Conservation (phyloP, 306 rosid species). For the Biancaea sappan region DNA sequence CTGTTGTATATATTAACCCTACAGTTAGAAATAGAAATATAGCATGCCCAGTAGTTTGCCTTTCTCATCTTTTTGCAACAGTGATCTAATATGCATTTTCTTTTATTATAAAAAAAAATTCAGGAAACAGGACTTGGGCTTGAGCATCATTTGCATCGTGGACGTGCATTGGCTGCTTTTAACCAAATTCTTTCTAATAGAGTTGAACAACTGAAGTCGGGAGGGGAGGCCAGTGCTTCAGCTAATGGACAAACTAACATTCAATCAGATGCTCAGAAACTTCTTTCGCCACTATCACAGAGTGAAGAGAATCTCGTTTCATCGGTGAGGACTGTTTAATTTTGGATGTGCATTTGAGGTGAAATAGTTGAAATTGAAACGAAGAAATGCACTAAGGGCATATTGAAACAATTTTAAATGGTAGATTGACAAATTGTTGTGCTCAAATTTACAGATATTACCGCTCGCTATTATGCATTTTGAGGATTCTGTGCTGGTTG, state of each 20-base stretch:
- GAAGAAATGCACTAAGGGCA: constrained; percentile 17
- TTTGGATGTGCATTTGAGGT: constrained; percentile 20
- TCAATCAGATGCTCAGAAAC: constrained; percentile 83
- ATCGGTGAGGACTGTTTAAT: constrained; percentile 57
- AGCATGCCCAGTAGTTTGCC: too few relatives aligned
- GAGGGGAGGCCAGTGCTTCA: constrained; percentile 48
- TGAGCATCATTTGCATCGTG: constrained; percentile 95
- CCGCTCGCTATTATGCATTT: constrained; percentile 86
- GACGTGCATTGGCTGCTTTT: constrained; percentile 88
- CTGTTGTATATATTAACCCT: too few relatives aligned
- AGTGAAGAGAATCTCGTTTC: constrained; percentile 74
- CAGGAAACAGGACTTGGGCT: constrained; percentile 86
- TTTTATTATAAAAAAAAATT: background rate
- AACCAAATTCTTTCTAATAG: constrained; percentile 72
- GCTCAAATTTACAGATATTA: constrained; percentile 64
- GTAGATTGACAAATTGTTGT: constrained; percentile 12
- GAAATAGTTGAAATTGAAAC: constrained; percentile 23
- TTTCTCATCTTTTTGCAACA: too few relatives aligned
- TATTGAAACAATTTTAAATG: constrained; percentile 31
- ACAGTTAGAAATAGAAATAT: too few relatives aligned
- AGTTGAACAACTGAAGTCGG: constrained; percentile 77
- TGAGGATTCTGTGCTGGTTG: constrained; percentile 83
- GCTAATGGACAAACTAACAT: constrained; percentile 63
- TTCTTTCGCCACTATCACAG: constrained; percentile 75
- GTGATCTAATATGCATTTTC: constrained; percentile 3